These are phyloP conservation scores for Pythium sp. DNA, from an alignment of 352 stramenopile species.

Conservation along the genomic window DNA sequence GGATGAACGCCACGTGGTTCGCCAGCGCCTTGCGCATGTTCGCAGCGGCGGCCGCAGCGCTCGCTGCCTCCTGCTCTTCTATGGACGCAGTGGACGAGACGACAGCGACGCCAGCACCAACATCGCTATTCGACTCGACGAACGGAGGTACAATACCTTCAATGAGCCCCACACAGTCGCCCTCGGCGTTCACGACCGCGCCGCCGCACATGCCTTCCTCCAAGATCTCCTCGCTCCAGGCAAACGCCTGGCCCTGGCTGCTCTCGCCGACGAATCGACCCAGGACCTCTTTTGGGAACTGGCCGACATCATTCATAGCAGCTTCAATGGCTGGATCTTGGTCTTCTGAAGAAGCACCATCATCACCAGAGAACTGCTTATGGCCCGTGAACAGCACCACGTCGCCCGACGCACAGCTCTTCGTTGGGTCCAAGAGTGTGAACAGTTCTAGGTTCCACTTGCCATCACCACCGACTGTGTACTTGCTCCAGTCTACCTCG, in stretches of 20 bases:
- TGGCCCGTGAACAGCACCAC: conserved; percentile 52
- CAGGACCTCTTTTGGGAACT: conserved; percentile 44
- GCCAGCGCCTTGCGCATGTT: conserved; percentile 62
- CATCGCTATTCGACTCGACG: conserved; percentile 7
- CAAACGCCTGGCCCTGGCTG: conserved; percentile 62
- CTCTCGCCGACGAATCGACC: conserved; percentile 65
- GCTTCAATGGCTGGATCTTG: conserved; percentile 1
- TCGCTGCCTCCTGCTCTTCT: conserved; percentile 28
- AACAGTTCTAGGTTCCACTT: conserved; percentile 40
- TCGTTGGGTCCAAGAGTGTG: conserved; percentile 19
- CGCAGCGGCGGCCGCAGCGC: conserved; percentile 13
- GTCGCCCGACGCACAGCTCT: conserved; percentile 30
- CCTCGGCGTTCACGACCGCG: conserved; percentile 42
- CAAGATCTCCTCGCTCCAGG: conserved; percentile 66
- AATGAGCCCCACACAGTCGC: conserved; percentile 63
- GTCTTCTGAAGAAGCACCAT: conserved; percentile 7
- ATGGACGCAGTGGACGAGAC: conserved; percentile 15
- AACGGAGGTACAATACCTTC: conserved; percentile 72
- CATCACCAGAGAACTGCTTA: conserved; percentile 25
- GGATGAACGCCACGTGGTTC: conserved; percentile 71
- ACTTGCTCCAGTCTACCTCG: conserved; percentile 21
- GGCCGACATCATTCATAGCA: conserved; percentile 19
- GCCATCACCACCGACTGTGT: not conserved
- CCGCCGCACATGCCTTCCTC: conserved; percentile 84
- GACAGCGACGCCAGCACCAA: not conserved